These are phyloP conservation scores for Ogataea angusta DNA, from an alignment of 805 yeast species.

Conservation along the genomic window DNA sequence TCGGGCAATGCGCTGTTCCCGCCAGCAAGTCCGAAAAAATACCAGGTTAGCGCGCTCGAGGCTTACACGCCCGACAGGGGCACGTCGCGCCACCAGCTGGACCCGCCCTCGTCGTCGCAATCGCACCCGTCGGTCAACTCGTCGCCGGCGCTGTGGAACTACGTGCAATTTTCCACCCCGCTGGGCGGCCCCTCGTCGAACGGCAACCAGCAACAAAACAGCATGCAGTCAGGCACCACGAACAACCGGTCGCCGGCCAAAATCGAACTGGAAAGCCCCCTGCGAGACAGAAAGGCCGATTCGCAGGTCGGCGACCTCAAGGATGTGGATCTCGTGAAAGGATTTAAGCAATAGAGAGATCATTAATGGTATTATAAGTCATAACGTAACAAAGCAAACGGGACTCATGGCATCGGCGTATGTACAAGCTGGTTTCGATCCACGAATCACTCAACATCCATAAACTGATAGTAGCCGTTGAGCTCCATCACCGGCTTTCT, in stretches of 20 bases:
- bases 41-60: conserved; percentile 50
- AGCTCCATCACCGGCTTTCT: not conserved
- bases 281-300: conserved; percentile 24
- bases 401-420: conserved; percentile 1
- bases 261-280: conserved; percentile 29
- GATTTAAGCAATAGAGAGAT: conserved; percentile 34
- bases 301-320: conserved; percentile 40
- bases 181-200: conserved; percentile 26
- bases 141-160: conserved; percentile 93
- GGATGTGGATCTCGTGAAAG: conserved; percentile 46
- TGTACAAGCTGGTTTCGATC: not conserved
- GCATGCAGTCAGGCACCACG: conserved; percentile 31
- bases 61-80: conserved; percentile 67
- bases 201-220: conserved; percentile 14
- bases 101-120: conserved; percentile 31
- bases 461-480: not conserved
- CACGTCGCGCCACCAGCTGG: conserved; percentile 25
- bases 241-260: conserved; percentile 17
- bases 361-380: conserved; percentile 4
- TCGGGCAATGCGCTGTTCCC: conserved; percentile 8
- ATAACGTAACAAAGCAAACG: not conserved
- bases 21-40: conserved; percentile 36
- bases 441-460: conserved; percentile 3
- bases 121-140: conserved; percentile 46
- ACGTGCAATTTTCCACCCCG: conserved; percentile 65